Conservation (phyloP, 1,284 basidiomycete species). For the Inonotus hispidus region DNA sequence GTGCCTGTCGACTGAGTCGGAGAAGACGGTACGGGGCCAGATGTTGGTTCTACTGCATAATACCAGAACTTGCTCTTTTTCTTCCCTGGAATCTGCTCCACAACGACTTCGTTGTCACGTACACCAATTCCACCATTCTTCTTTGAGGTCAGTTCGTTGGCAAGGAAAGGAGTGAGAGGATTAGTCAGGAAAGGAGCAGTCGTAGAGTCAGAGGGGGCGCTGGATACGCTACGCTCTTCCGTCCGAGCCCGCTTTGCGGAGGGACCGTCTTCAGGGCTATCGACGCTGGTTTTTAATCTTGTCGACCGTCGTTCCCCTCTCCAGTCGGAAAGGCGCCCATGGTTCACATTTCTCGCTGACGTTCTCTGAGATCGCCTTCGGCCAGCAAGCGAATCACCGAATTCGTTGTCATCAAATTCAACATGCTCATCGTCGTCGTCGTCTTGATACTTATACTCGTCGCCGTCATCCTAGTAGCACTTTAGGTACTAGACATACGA, state of each 20-base stretch:
- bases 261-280: constrained; percentile 45
- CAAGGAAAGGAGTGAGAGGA: too few species aligned
- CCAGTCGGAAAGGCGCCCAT: constrained; percentile 57
- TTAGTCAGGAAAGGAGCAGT: constrained; percentile 25
- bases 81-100: constrained; percentile 67
- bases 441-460: constrained; percentile 61
- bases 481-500: constrained; percentile 20
- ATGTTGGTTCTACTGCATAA: constrained; percentile 68
- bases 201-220: constrained; percentile 41
- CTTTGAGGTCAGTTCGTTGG: constrained; percentile 28
- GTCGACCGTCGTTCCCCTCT: constrained; percentile 69
- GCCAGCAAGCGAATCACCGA: constrained; percentile 34
- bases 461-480: constrained; percentile 48
- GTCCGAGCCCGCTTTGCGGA: constrained; percentile 64
- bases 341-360: constrained; percentile 39
- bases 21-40: constrained; percentile 27
- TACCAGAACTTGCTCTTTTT: constrained; percentile 80
- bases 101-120: constrained; percentile 60
- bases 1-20: constrained; percentile 21
- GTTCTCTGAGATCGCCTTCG: constrained; percentile 60
- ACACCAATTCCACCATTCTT: constrained; percentile 50
- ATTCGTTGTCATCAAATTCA: constrained; percentile 43
- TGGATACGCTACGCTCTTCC: constrained; percentile 55
- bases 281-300: constrained; percentile 51
- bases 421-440: constrained; percentile 58